Evolutionary conservation across 2,329 filamentous ascomycete genomes (phyloP).

Genomic region (Colletotrichum chrysophilum): DNA sequence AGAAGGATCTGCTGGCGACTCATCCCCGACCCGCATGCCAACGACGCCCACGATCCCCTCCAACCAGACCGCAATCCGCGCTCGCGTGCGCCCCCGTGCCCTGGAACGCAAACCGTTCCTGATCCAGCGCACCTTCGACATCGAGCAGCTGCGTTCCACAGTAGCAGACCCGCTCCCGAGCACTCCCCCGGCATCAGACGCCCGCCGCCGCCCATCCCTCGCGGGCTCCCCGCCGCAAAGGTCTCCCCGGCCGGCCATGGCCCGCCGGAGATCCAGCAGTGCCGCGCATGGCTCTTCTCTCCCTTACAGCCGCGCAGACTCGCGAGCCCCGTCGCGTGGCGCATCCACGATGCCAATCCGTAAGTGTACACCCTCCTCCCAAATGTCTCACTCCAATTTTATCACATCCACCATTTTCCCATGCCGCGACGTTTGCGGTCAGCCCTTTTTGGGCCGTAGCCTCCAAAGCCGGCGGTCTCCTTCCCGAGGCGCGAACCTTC

Average conservation of each 20-base stretch:
- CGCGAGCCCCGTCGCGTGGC: conserved; percentile 27
- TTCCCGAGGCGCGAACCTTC: not conserved
- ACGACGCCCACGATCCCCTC: not conserved
- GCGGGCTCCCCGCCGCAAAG: not conserved
- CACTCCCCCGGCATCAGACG: not conserved
- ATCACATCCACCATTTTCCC: not conserved
- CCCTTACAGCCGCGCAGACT: conserved; percentile 16
- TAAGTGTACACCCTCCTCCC: conserved; percentile 36
- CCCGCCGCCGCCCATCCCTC: conserved; percentile 5
- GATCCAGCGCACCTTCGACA: conserved; percentile 55
- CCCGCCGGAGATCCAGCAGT: conserved; percentile 28
- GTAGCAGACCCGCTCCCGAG: conserved; percentile 40
- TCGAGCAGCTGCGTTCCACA: conserved; percentile 51
- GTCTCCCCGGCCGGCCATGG: conserved; percentile 8
- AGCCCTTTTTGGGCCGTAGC: not conserved
- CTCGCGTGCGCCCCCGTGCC: conserved; percentile 45
- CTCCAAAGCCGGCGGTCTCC: not conserved
- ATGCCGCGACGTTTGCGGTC: conserved; percentile 8
- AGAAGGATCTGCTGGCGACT: conserved; percentile 1
- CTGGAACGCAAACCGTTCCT: conserved; percentile 49
- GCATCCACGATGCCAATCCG: conserved; percentile 49
- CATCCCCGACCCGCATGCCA: not conserved
- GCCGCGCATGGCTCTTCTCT: conserved; percentile 19
- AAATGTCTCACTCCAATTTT: conserved; percentile 3
- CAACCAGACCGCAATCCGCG: conserved; percentile 42